Conservation (phyloP, 202 grass and related monocot genomes). For the Elaeis oleifera region DNA sequence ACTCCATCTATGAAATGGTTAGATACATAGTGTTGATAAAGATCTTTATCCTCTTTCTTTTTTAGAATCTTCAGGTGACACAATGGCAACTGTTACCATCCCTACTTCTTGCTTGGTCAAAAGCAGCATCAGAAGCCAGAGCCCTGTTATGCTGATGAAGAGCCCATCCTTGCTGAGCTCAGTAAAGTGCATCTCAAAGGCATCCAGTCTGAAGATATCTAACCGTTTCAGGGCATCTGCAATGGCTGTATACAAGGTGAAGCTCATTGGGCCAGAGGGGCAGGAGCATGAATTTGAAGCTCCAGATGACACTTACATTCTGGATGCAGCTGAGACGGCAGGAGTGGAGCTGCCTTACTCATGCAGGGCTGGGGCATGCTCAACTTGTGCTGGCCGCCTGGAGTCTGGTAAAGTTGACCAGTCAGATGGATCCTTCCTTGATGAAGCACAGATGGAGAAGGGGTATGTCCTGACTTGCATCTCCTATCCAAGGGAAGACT, state of each 20-base stretch:
- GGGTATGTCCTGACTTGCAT: conserved; percentile 65
- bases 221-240: conserved; percentile 25
- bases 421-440: conserved; percentile 63
- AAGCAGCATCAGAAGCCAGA: background rate
- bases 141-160: conserved; percentile 2
- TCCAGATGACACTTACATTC: conserved; percentile 52
- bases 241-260: conserved; percentile 46
- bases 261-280: conserved; percentile 46
- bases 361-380: conserved; percentile 54
- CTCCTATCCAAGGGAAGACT: conserved; percentile 44
- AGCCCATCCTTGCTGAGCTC: conserved; percentile 1
- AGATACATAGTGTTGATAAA: no score
- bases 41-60: no score
- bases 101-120: conserved; percentile 11
- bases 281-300: conserved; percentile 51
- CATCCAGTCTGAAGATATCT: conserved; percentile 12
- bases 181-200: background rate
- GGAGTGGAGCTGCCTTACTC: conserved; percentile 68
- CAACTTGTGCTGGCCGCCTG: conserved; percentile 58
- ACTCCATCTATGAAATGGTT: no score
- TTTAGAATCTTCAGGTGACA: background rate
- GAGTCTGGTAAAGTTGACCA: conserved; percentile 60
- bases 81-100: conserved; percentile 37
- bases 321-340: conserved; percentile 47
- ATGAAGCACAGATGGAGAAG: conserved; percentile 36